Base-by-base conservation (phyloP, 2,329 filamentous ascomycete genomes). In the Xylaria sp. region DNA sequence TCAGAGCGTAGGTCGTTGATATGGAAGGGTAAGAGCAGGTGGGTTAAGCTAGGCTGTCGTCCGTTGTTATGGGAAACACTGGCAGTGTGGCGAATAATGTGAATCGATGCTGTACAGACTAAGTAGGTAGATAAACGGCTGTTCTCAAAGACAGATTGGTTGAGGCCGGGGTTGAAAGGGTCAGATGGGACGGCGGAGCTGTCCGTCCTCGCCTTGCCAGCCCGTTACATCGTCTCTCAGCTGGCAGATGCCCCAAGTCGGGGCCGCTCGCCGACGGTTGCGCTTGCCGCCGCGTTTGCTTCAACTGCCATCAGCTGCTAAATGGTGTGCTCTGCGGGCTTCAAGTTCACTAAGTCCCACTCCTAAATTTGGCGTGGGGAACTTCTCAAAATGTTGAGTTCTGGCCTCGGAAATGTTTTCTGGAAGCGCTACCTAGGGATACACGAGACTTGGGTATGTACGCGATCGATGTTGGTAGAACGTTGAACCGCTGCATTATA, bases 101-200 rank as follows among this genome's bases (percentile, higher is more conserved):
- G 59, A 66, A 66, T 65, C 49, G 51, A 54, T 56, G 53, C n/a
- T 56, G 53, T 38, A 56, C n/a, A 23, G 53, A 38, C 33, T 23
- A 23, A 23, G 23, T 23, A 23, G 23, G 23, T 23, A 6, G 31
- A 56, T 56, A 23, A 20, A 38, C 31, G 53, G 10, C 53, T 66
- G 62, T 40, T 56, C 11, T 38, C 33, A 53, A 36, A 61, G 48
- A 60, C 63, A 64, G 66, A 53, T 65, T 61, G 56, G 48, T 59
- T 58, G 67, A 65, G 54, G 63, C 66, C 53, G 56, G 65, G 36
- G 13, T 67, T 48, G 51, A 42, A 65, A 54, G 67, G 61, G 53
- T 33, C 46, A 38, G 60, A 64, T 57, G 65, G 28, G 61, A 58
- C 38, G 59, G 42, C 56, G 48, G 48, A 66, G 67, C 59, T 59